Percentiles rank a stretch among this genome's conserved stretches.
phyloP scores from a whole-genome alignment of 441 rosid species.

The Monsonia emarginata region DNA sequence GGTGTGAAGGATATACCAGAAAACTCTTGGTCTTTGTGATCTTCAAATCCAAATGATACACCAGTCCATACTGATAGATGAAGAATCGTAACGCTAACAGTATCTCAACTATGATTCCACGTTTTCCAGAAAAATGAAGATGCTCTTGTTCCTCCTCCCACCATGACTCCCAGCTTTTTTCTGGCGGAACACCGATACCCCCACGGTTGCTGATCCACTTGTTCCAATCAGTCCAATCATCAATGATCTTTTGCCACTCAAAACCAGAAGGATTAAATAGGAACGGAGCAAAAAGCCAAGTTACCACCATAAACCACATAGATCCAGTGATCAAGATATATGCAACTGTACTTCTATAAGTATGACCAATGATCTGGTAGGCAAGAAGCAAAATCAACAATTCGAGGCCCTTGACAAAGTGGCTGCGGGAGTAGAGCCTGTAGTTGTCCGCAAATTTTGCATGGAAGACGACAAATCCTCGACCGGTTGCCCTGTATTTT shows the following conservation, averaged over 20 bases:
- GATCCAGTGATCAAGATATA: slow-evolving; percentile 81
- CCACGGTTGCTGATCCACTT: slow-evolving; percentile 91
- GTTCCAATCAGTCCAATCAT: slow-evolving; percentile 99
- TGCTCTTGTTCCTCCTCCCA: slow-evolving; percentile 99
- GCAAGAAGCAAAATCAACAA: slow-evolving; percentile 85
- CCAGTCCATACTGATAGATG: slow-evolving; percentile 91
- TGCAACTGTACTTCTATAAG: slow-evolving; percentile 77
- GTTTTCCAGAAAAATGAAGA: slow-evolving; percentile 75
- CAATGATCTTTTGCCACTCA: slow-evolving; percentile 98
- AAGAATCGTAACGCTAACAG: slow-evolving; percentile 71
- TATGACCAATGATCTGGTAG: slow-evolving; percentile 73
- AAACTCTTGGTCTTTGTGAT: slow-evolving; percentile 48
- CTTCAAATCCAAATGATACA: slow-evolving; percentile 67
- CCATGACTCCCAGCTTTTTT: slow-evolving; percentile 99
- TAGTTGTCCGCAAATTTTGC: slow-evolving; percentile 98
- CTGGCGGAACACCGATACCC: slow-evolving; percentile 94
- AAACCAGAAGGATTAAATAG: slow-evolving; percentile 97
- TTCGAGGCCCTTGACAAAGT: slow-evolving; percentile 93
- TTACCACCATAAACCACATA: slow-evolving; percentile 99
- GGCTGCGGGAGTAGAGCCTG: slow-evolving; percentile 92
- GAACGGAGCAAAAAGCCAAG: slow-evolving; percentile 99
- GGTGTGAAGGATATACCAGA: slow-evolving; percentile 41
- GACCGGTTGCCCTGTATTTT: slow-evolving; percentile 89
- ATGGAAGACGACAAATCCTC: slow-evolving; percentile 97
- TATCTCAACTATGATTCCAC: slow-evolving; percentile 85